Conservation (phyloP, 371 early-diverging fungal species). For the Saksenaea oblongispora region DNA sequence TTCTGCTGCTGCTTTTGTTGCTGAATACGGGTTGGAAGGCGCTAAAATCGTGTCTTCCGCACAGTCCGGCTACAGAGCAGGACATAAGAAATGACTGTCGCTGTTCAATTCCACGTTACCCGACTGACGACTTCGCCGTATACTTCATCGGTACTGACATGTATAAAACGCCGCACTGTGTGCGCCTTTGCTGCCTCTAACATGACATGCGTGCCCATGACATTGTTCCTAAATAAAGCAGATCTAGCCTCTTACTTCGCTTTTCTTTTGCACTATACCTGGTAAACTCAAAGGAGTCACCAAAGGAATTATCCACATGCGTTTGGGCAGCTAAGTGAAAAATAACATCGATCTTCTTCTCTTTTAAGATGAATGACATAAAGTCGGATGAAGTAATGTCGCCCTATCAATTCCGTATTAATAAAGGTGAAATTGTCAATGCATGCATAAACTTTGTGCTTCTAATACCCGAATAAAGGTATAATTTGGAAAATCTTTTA, state of each 20-base stretch:
- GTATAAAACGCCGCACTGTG: conserved; percentile 67
- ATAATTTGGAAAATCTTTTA: conserved; percentile 60
- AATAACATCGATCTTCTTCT: conserved; percentile 77
- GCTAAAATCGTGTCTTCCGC: conserved; percentile 51
- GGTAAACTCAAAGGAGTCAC: conserved; percentile 86
- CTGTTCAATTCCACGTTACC: conserved; percentile 24
- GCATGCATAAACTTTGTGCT: neutral
- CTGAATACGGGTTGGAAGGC: conserved; percentile 88
- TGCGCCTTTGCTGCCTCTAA: conserved; percentile 76
- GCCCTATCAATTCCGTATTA: conserved; percentile 41
- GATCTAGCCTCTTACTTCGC: neutral
- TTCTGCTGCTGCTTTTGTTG: conserved; percentile 91
- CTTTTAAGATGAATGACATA: conserved; percentile 66
- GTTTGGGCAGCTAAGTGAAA: conserved; percentile 87
- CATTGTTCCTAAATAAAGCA: conserved; percentile 61
- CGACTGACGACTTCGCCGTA: conserved; percentile 62
- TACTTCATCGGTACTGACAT: conserved; percentile 88
- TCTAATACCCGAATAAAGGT: conserved; percentile 65
- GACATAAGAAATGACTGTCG: neutral
- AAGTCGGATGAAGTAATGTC: conserved; percentile 75
- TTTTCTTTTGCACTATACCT: conserved; percentile 26
- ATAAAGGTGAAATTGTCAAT: neutral
- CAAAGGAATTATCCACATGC: conserved; percentile 90
- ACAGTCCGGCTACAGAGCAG: conserved; percentile 51
- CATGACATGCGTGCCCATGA: conserved; percentile 86